Evolutionary conservation across 2,329 filamentous ascomycete genomes (phyloP).

Genomic region (Fusarium proliferatum): DNA sequence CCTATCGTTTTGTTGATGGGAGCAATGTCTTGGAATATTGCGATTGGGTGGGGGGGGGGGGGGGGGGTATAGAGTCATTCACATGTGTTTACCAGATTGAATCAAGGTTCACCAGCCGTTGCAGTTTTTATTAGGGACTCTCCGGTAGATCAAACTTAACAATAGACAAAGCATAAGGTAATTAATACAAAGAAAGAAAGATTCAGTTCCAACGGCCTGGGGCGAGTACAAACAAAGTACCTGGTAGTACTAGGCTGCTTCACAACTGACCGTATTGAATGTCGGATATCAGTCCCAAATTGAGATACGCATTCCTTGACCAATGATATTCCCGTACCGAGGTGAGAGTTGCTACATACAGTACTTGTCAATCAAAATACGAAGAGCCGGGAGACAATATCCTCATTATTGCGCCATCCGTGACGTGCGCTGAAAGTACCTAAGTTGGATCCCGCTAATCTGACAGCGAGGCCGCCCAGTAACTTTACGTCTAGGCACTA

Average conservation of each 20-base stretch:
- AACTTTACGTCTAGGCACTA: not conserved
- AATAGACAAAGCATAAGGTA: not conserved
- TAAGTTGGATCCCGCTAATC: conserved; percentile 14
- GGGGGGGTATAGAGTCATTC: not conserved
- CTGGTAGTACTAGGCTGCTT: not conserved
- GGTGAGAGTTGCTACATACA: not conserved
- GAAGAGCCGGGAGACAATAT: not conserved
- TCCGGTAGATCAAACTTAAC: not conserved
- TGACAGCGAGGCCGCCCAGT: conserved; percentile 38
- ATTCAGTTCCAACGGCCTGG: not conserved
- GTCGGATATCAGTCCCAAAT: not conserved
- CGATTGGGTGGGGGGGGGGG: conserved; percentile 1
- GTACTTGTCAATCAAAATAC: conserved; percentile 1
- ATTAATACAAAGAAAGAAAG: not conserved
- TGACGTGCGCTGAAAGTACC: conserved; percentile 2
- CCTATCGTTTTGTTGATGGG: not conserved
- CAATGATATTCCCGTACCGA: not conserved
- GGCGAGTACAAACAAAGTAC: not conserved
- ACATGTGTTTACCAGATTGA: not conserved
- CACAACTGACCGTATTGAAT: not conserved
- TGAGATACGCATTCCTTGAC: not conserved
- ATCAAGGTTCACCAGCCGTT: not conserved
- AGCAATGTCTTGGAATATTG: conserved; percentile 10
- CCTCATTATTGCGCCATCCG: conserved; percentile 14
- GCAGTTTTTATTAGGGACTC: not conserved